Conservation (phyloP, 805 yeast genomes). For the Tetrapisispora namnaoensis region DNA sequence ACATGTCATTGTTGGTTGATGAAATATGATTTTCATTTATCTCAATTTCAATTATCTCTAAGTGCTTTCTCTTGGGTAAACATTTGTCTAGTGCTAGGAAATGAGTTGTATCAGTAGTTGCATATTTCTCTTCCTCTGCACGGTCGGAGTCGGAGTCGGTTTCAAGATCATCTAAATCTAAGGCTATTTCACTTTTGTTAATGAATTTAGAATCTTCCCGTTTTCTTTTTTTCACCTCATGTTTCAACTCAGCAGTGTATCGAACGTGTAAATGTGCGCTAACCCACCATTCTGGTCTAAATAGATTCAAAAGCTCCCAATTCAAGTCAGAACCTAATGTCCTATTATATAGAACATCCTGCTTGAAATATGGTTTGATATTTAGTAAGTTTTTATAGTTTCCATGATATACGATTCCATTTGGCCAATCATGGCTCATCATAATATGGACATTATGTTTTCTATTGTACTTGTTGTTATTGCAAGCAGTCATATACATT, state of each 20-base stretch:
- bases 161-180: constrained; percentile 21
- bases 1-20: constrained; percentile 13
- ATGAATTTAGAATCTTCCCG: not conserved
- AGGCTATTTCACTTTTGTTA: constrained; percentile 28
- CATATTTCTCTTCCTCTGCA: constrained; percentile 2
- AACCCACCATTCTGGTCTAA: constrained; percentile 71
- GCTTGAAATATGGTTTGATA: constrained; percentile 55
- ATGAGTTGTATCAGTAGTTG: constrained; percentile 26
- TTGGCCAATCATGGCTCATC: constrained; percentile 93
- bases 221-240: constrained; percentile 17
- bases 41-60: constrained; percentile 43
- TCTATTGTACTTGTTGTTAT: not conserved
- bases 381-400: constrained; percentile 39
- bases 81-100: constrained; percentile 86
- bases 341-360: constrained; percentile 45
- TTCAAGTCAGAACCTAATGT: constrained; percentile 67
- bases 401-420: constrained; percentile 61
- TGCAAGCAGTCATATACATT: constrained; percentile 28
- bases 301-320: constrained; percentile 39
- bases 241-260: constrained; percentile 48
- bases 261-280: constrained; percentile 82
- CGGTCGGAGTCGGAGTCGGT: not conserved
- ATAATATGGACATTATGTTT: constrained; percentile 41
- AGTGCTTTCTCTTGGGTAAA: constrained; percentile 48
- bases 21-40: constrained; percentile 24